Evolutionary conservation across 116 monocot species (phyloP), one percentile per base, ranked within the genome.

Genomic region (Cymodocea nodosa): DNA sequence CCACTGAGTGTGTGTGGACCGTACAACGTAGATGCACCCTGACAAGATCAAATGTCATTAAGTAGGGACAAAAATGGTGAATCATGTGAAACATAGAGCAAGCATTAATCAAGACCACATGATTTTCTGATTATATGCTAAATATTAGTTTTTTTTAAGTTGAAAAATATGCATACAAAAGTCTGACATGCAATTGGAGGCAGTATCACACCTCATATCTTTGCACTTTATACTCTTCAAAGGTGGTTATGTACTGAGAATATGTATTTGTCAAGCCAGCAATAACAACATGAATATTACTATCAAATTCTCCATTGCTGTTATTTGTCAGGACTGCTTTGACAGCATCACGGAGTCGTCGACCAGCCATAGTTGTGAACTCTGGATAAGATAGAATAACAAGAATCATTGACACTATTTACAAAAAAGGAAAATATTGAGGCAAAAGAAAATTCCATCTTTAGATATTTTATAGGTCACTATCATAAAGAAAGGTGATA

Each of bases 341-440:
- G 36, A 97, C 88, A 80, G 97, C 87, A 65, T 79, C 80, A 16
- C 97, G 85, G n/a, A 97, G 82, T 61, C 97, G 85, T 75, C 97
- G 85, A 17, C 97, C 97, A 69, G 97, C 83, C 97, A 97, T 97
- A 51, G 97, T 97, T 25, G 88, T 85, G 68, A 97, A 97, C 68
- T 97, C 97, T 97, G 84, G 23, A 72, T 23, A 63, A 22, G 17
- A 77, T 10, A 35, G 6, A 23, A 13, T 5, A 68, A 62, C 2
- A 35, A 50, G 50, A 14, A 48, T 11, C 5, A 8, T 63, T 35
- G 52, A 71, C 61, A 12, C 3, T 12, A 10, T 44, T 12, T 44
- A 10, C 44, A 44, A 44, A 44, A 44, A 5, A 44, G 0, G 44
- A 44, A 44, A 44, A 44, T 44, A 12, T 44, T 44, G 44, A 44